Evolutionary conservation across 176 grass and related monocot species (phyloP), one percentile per base, ranked within the genome.

Genomic region (Ananas comosus): DNA sequence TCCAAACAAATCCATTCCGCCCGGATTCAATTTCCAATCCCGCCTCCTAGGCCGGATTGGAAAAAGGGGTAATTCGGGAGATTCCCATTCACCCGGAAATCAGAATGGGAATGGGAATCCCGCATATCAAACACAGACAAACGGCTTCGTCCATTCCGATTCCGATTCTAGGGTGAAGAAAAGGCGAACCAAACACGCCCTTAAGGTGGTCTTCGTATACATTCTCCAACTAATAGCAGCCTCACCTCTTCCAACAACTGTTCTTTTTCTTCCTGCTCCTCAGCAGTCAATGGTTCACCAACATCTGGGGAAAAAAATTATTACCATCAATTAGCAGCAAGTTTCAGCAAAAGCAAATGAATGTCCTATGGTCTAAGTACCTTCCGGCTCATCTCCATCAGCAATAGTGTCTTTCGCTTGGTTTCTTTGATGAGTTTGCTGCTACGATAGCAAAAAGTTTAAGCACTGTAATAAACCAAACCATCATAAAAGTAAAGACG

Each of bases 181-280:
- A 23, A 23, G 22, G 22, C 22, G 22, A 23, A 23, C 22, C 22
- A 23, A 23, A 23, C 22, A 23, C 22, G 22, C 22, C 22, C 22
- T 23, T 23, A 42, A 42, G 33, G 33, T 42, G 33, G 33, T 42
- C 33, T 42, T 7, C 33, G 21, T 16, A 13, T 21, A 48, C 48
- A 16, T 59, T 25, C 53, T 47, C 14, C 13, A 72, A 7, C 13
- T 51, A 72, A 61, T 47, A 48, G 17, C 48, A 42, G 9, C 10
- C 21, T 74, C 71, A 91, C 91, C 85, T 84, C 88, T 77, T 91
- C 91, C 54, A 96, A 69, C 50, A 96, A 64, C 66, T 84, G 85
- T 11, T 96, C 83, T 75, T 96, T 96, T 80, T 96, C 91, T 83
- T 88, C 88, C 63, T 91, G 85, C 75, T 96, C 91, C 63, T 96